Base-by-base conservation (phyloP, 2,329 filamentous ascomycete genomes). In the Hypoxylon sp. region DNA sequence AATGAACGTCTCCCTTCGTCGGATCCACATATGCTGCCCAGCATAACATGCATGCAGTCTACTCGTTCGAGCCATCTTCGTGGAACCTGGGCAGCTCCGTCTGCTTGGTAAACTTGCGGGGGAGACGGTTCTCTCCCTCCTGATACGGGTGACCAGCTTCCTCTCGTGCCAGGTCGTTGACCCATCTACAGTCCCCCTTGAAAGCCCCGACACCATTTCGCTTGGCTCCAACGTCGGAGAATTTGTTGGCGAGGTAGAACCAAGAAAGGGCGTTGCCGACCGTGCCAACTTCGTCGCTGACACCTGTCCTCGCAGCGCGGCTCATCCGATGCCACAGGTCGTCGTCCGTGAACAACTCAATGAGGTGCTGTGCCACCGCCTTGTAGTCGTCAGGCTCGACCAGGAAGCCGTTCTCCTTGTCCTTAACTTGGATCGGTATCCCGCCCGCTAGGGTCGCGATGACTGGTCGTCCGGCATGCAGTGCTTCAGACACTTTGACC, bases 401-500 rank as follows among this genome's bases (percentile, higher is more conserved):
- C 1, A 96, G 82, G 81, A 88, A 96, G 1, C 92, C 92, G 66
- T 91, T 91, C 77, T 92, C 87, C 37, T 85, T 84, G 73, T 95
- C 83, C 78, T 92, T 86, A 63, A 96, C 86, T 77, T 96, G 93
- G 3, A 95, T 83, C 0, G 92, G 92, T 59, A 96, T 95, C 10
- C 93, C 93, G n/a, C 93, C 93, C 1, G 90, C 90, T 20, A 85
- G 84, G 1, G 91, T 93, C 2, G 91, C 92, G 69, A 96, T 93
- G 74, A 94, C 87, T 0, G 93, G 93, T 2, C 91, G 88, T 13
- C 92, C 92, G 49, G 94, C 93, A 76, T 95, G 92, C 22, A 95
- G 84, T 0, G 92, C 92, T 80, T 96, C 93, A 0, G 91, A 94
- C 4, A 96, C 92, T 80, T 96, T 96, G 74, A 96, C 91, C 79